A percentile compares a stretch with the other conserved stretches of the same genome.
These are phyloP conservation scores for Venturia aucupariae DNA, from an alignment of 2,329 filamentous ascomycete genomes.

Conservation along the genomic window DNA sequence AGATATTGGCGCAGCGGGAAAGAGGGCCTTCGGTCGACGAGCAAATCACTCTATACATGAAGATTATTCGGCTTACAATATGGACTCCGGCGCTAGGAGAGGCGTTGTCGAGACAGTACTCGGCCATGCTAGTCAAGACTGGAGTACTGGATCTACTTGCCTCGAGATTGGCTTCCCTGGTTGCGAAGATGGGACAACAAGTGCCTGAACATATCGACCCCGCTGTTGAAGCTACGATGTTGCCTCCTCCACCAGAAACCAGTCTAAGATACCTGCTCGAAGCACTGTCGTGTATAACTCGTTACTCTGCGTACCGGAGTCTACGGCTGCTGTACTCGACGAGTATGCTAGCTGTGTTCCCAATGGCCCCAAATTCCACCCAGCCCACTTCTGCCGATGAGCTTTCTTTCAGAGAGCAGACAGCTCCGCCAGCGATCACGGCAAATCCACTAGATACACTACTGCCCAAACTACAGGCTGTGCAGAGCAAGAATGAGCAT, in stretches of 20 bases:
- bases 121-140: conserved; percentile 58
- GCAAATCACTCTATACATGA: conserved; percentile 52
- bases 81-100: neutral
- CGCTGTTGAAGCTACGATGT: neutral
- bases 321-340: conserved; percentile 47
- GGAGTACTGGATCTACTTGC: conserved; percentile 74
- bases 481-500: conserved; percentile 29
- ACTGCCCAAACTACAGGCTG: conserved; percentile 30
- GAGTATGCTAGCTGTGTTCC: conserved; percentile 25
- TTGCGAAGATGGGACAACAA: conserved; percentile 52
- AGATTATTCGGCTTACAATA: conserved; percentile 56
- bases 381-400: neutral
- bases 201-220: conserved; percentile 39
- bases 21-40: conserved; percentile 41
- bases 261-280: conserved; percentile 62
- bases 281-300: conserved; percentile 66
- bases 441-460: conserved; percentile 18
- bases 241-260: conserved; percentile 10
- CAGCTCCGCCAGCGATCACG: neutral
- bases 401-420: conserved; percentile 2
- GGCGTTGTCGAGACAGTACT: conserved; percentile 44
- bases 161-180: conserved; percentile 51
- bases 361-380: conserved; percentile 1
- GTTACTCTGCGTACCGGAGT: conserved; percentile 69
- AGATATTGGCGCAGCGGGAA: conserved; percentile 43